These are phyloP conservation scores for Cudoniella acicularis DNA, from an alignment of 495 filamentous ascomycete genomes.

Conservation along the genomic window DNA sequence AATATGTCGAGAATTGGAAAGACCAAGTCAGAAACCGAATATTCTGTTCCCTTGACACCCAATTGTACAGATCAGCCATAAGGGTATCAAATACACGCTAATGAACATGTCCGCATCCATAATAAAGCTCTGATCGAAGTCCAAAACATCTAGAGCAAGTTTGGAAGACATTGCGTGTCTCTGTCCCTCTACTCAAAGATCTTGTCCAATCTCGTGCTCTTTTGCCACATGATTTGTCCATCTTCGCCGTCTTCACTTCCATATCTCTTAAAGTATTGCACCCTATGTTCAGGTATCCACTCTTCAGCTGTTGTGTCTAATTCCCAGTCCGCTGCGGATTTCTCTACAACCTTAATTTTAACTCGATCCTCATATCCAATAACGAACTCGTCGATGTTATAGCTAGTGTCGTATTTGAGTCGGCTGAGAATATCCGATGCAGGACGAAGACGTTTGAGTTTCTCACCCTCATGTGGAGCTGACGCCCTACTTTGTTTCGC, in stretches of 20 bases:
- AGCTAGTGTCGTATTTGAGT: conserved; percentile 14
- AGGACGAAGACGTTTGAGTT: conserved; percentile 10
- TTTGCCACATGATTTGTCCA: conserved; percentile 19
- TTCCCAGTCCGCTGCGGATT: conserved; percentile 16
- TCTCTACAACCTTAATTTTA: conserved; percentile 11
- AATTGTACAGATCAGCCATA: too few species aligned
- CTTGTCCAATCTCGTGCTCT: conserved; percentile 9
- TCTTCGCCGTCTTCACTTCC: background rate
- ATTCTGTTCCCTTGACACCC: too few species aligned
- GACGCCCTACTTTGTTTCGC: background rate
- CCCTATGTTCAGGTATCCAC: conserved; percentile 24
- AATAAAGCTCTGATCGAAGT: too few species aligned
- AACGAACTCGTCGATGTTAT: conserved; percentile 23
- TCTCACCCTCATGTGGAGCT: background rate
- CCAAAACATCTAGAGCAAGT: too few species aligned
- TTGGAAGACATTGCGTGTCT: too few species aligned
- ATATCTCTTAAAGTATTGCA: conserved; percentile 22
- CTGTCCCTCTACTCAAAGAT: conserved; percentile 13
- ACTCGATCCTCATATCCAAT: conserved; percentile 24
- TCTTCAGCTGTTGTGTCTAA: conserved; percentile 23
- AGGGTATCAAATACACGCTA: too few species aligned
- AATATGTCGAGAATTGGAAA: too few species aligned
- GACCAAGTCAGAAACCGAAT: too few species aligned
- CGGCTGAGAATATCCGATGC: conserved; percentile 22
- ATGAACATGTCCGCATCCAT: too few species aligned